Conservation (phyloP, 2,329 filamentous ascomycete genomes). For the Trichoderma koningiopsis region DNA sequence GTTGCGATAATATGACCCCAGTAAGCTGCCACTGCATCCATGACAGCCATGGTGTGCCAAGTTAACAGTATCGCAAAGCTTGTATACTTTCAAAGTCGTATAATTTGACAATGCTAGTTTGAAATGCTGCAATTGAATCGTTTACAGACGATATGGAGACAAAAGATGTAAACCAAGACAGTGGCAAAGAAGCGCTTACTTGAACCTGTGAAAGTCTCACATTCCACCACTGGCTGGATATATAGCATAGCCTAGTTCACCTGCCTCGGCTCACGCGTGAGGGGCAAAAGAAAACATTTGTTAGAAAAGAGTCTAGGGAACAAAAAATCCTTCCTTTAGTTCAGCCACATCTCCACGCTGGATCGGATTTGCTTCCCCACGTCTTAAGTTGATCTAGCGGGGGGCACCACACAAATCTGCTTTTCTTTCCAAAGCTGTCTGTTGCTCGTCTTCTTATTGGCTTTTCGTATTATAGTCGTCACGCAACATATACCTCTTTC, state of each 20-base stretch:
- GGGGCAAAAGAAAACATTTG: background rate
- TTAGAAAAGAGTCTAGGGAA: background rate
- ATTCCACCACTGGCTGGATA: background rate
- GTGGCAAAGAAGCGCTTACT: background rate
- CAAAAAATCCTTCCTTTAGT: background rate
- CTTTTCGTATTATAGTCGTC: background rate
- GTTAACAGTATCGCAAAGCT: background rate
- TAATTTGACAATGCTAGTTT: too few relatives aligned
- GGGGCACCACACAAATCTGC: background rate
- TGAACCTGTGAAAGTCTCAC: background rate
- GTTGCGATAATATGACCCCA: constrained; percentile 33
- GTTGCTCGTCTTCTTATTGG: background rate
- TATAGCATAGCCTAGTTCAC: background rate
- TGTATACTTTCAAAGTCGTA: background rate
- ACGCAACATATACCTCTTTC: background rate
- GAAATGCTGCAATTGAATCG: background rate
- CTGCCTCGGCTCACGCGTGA: constrained; percentile 23
- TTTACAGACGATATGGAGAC: background rate
- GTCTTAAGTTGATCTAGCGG: background rate
- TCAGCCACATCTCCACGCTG: constrained; percentile 6
- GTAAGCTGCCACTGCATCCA: background rate
- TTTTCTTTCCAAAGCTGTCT: background rate
- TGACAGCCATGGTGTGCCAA: background rate
- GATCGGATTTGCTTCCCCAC: constrained; percentile 7
- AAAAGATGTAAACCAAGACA: background rate